These are phyloP conservation scores for Pyrenochaeta sp. DNA, from an alignment of 2,329 filamentous ascomycete species.

Conservation along the genomic window DNA sequence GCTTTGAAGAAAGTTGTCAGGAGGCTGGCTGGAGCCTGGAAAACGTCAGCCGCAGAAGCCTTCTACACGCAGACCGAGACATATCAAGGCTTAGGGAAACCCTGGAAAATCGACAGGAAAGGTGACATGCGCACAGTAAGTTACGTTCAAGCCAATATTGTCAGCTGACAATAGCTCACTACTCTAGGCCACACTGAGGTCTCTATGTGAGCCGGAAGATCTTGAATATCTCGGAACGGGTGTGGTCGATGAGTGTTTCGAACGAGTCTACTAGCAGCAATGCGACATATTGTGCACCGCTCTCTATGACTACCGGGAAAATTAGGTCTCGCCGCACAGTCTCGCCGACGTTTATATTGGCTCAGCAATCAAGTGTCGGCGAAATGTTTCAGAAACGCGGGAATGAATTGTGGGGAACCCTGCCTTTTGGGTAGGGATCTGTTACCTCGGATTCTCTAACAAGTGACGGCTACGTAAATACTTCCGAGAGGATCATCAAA, in stretches of 20 bases:
- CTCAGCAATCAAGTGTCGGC: conserved; percentile 30
- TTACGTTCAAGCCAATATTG: neutral
- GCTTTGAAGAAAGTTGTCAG: conserved; percentile 28
- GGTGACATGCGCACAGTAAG: conserved; percentile 29
- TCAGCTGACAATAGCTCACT: neutral
- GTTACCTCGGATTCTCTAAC: conserved; percentile 12
- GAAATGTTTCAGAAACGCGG: conserved; percentile 22
- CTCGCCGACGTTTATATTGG: conserved; percentile 23
- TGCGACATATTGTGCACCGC: neutral
- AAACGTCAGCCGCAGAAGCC: conserved; percentile 8
- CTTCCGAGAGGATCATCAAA: neutral
- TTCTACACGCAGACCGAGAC: conserved; percentile 38
- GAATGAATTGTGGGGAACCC: conserved; percentile 17
- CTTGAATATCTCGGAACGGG: conserved; percentile 14
- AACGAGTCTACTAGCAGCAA: conserved; percentile 14
- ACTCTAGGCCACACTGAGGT: conserved; percentile 10
- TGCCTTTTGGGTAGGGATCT: conserved; percentile 3
- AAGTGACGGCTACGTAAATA: conserved; percentile 4
- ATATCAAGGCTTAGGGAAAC: conserved; percentile 8
- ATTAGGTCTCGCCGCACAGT: conserved; percentile 5
- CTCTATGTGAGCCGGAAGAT: conserved; percentile 13
- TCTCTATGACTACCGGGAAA: conserved; percentile 17
- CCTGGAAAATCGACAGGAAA: conserved; percentile 26
- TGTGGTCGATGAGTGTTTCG: conserved; percentile 20
- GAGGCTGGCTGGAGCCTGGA: conserved; percentile 23